Conservation (phyloP, 306 rosid genomes). For the Trifolium repens region DNA sequence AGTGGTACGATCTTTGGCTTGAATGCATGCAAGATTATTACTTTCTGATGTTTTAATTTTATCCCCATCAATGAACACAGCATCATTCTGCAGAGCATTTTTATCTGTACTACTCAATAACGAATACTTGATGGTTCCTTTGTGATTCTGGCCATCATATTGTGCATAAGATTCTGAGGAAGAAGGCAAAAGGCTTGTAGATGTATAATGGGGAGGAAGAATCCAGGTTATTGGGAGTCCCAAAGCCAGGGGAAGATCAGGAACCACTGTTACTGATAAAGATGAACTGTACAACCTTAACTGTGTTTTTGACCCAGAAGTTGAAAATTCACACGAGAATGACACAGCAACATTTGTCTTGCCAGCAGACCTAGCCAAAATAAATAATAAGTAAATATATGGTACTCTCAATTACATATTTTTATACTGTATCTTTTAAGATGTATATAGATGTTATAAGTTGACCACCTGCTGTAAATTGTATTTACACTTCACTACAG, state of each 20-base stretch:
- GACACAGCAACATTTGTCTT: slow-evolving; percentile 72
- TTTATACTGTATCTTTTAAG: slow-evolving; percentile 14
- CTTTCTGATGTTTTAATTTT: slow-evolving; percentile 75
- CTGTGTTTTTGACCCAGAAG: slow-evolving; percentile 52
- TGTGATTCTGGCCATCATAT: slow-evolving; percentile 57
- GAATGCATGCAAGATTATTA: slow-evolving; percentile 83
- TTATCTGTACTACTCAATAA: slow-evolving; percentile 59
- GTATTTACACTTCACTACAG: slow-evolving; percentile 1
- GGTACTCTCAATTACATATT: slow-evolving; percentile 8
- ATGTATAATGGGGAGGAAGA: slow-evolving; percentile 90
- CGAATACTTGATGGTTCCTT: slow-evolving; percentile 72
- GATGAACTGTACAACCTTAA: slow-evolving; percentile 71
- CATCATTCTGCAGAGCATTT: slow-evolving; percentile 66
- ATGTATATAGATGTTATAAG: slow-evolving; percentile 1
- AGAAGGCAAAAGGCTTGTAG: slow-evolving; percentile 67
- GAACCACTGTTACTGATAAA: slow-evolving; percentile 69
- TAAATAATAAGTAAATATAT: slow-evolving; percentile 25
- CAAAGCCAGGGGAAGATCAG: slow-evolving; percentile 84
- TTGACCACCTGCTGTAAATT: not conserved
- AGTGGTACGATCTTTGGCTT: slow-evolving; percentile 79
- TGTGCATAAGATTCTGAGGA: slow-evolving; percentile 64
- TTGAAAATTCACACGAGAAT: slow-evolving; percentile 71
- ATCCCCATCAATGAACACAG: slow-evolving; percentile 71
- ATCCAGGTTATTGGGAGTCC: slow-evolving; percentile 94
- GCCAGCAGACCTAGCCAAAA: slow-evolving; percentile 76